These are phyloP conservation scores for Silene noctiflora DNA, from an alignment of 179 eudicot species.

Conservation along the genomic window DNA sequence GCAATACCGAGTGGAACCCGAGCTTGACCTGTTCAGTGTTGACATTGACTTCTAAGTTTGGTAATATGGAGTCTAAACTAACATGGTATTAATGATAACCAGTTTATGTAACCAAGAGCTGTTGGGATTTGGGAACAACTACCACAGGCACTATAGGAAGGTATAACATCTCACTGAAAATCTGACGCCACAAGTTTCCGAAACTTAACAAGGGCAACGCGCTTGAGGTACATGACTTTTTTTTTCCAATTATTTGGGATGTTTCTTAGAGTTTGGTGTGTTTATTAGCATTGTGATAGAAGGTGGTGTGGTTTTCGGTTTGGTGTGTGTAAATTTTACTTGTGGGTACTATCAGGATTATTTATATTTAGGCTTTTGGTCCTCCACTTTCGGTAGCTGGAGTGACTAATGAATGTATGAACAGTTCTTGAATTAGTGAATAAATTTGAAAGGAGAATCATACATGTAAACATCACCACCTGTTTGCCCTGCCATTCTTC, in stretches of 20 bases:
- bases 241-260: conserved; percentile 15
- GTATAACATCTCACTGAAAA: conserved; percentile 12
- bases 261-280: conserved; percentile 25
- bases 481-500: not conserved
- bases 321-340: conserved; percentile 30
- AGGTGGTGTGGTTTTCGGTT: conserved; percentile 23
- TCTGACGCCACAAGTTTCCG: conserved; percentile 20
- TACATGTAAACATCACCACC: conserved; percentile 15
- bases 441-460: conserved; percentile 29
- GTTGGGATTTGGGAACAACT: not conserved
- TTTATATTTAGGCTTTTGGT: conserved; percentile 9
- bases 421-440: conserved; percentile 23
- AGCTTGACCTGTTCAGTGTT: not conserved
- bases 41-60: conserved; percentile 7
- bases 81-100: not conserved
- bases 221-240: conserved; percentile 18
- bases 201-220: conserved; percentile 13
- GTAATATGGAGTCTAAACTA: not conserved
- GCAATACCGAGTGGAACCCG: conserved; percentile 6
- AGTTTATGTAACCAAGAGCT: conserved; percentile 16
- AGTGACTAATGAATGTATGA: conserved; percentile 24
- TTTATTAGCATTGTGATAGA: conserved; percentile 18
- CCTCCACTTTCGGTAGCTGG: conserved; percentile 19
- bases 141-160: conserved; percentile 20
- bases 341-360: conserved; percentile 10